Percentiles rank a stretch among this genome's conserved stretches.
Evolutionary conservation across 2,329 filamentous ascomycete genomes (phyloP).

Genomic region (Stachybotrys echinatus): DNA sequence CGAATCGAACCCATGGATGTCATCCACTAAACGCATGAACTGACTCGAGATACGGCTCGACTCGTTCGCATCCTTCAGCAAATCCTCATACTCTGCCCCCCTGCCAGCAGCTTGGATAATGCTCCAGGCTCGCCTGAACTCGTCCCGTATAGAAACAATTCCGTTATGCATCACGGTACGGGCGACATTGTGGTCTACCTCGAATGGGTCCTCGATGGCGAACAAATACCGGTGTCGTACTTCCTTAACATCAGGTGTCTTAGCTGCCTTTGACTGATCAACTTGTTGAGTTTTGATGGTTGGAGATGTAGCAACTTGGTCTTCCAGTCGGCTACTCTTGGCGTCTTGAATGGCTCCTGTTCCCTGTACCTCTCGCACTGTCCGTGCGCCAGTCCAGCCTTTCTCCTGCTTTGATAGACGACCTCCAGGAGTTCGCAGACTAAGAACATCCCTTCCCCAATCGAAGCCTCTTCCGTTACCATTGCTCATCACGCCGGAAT

Average conservation of each 20-base stretch:
- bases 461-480: constrained; percentile 58
- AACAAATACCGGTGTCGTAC: constrained; percentile 78
- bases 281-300: not conserved
- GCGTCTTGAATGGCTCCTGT: constrained; percentile 13
- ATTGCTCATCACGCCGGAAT: constrained; percentile 48
- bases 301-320: not conserved
- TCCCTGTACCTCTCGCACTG: constrained; percentile 50
- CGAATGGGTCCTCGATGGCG: constrained; percentile 89
- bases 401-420: constrained; percentile 70
- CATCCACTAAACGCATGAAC: constrained; percentile 22
- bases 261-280: constrained; percentile 8
- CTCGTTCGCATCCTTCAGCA: constrained; percentile 47
- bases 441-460: constrained; percentile 77
- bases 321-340: not conserved
- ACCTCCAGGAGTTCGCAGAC: constrained; percentile 66
- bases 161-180: constrained; percentile 79
- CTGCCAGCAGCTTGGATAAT: constrained; percentile 56
- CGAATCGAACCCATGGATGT: constrained; percentile 23
- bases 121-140: constrained; percentile 75
- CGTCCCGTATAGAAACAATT: constrained; percentile 75
- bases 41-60: constrained; percentile 13
- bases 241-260: constrained; percentile 53
- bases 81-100: constrained; percentile 33
- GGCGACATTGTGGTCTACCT: constrained; percentile 82
- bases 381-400: constrained; percentile 81